Evolutionary conservation across 2,329 filamentous ascomycete genomes (phyloP), one percentile per base, ranked within the genome.

Genomic region (Harringtonia lauricola): DNA sequence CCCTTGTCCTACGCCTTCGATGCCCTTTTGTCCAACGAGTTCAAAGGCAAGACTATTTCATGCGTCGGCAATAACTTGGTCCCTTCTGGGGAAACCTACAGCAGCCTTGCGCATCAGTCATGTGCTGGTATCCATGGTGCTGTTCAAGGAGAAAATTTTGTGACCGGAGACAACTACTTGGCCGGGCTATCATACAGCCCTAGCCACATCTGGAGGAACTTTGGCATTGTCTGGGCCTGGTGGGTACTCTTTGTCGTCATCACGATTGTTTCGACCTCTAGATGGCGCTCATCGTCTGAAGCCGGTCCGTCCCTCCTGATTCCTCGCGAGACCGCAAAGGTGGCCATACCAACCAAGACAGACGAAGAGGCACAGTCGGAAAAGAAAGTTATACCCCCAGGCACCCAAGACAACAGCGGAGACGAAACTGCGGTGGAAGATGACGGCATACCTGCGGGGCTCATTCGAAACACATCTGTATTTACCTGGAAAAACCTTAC

Each of bases 141-240:
- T 1, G 54, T 59, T 0, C 60, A 67, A 4, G 77, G 76, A 14
- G 58, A 60, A 6, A 49, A 54, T 0, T 54, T 55, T 2, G 73
- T 86, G 5, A 54, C 61, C 0, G 81, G 81, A 0, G 65, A 71
- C 64, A 57, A 3, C 62, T 50, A 49, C 36, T 22, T 47, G 10
- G 18, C 3, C 3, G 26, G 36, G 3, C 81, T 75, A 49, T 58
- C 63, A 2, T 86, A 83, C 55, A 65, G 61, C 9, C 62, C 71
- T 3, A 60, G 63, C 0, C 72, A 86, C 50, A 61, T 80, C 4
- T 86, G 81, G 81, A 76, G 85, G 4, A 89, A 90, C 58, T 86
- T 85, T 55, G 85, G 82, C 29, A 79, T 88, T 2, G 62, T 92
- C 1, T 78, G 89, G 53, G 84, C 81, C 0, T 94, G 86, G 52